Conservation (phyloP, 192 early-diverging fungal genomes). For the Rhizophagus prolifer region DNA sequence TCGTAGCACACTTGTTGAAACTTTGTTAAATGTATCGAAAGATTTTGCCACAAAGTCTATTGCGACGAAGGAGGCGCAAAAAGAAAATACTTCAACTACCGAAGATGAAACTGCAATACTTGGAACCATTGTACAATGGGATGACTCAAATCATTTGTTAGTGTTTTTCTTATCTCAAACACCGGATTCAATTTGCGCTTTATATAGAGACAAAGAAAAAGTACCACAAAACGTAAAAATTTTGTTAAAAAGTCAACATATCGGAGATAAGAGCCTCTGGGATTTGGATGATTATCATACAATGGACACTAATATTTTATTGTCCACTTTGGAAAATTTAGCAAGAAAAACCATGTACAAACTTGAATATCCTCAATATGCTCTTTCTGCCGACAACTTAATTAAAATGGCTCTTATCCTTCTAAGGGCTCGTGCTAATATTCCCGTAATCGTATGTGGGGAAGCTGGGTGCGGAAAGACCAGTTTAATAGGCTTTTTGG, state of each 20-base stretch:
- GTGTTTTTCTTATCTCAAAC: conserved; percentile 28
- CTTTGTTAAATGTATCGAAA: conserved; percentile 24
- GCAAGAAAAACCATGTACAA: conserved; percentile 4
- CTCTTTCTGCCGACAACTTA: conserved; percentile 24
- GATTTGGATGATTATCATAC: conserved; percentile 17
- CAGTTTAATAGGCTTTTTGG: conserved; percentile 21
- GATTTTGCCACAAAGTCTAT: conserved; percentile 29
- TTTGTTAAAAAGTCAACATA: conserved; percentile 27
- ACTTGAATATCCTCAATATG: conserved; percentile 1
- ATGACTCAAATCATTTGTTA: conserved; percentile 32
- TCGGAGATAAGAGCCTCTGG: background rate
- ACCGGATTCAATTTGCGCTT: conserved; percentile 25
- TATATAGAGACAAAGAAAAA: conserved; percentile 15
- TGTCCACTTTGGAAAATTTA: conserved; percentile 10
- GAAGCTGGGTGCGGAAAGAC: conserved; percentile 32
- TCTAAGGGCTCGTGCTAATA: conserved; percentile 22
- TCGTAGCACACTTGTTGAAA: conserved; percentile 22
- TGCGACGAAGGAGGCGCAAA: background rate
- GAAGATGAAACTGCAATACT: background rate
- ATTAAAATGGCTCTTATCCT: conserved; percentile 31
- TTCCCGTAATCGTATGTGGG: conserved; percentile 30
- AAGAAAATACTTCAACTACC: background rate
- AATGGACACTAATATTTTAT: background rate
- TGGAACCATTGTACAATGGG: conserved; percentile 10
- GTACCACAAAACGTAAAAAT: conserved; percentile 28